Conservation (phyloP, 2,329 filamentous ascomycete species). For the Phialocephala subalpina region DNA sequence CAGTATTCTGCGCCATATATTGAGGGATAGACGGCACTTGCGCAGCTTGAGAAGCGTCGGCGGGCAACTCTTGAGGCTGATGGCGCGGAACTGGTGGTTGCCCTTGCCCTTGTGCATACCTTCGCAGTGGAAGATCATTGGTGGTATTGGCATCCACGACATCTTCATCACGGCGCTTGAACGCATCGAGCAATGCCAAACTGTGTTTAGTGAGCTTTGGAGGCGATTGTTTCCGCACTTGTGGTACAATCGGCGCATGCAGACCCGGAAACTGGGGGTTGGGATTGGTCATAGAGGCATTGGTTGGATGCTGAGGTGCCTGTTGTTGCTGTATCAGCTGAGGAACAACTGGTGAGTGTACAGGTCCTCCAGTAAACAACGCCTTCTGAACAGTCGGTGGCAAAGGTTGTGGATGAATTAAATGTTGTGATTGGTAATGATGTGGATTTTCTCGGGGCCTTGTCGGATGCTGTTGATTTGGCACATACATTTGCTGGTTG, state of each 20-base stretch:
- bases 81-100: conserved; percentile 13
- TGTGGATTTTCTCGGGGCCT: conserved; percentile 37
- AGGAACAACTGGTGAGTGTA: conserved; percentile 43
- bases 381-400: conserved; percentile 64
- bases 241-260: conserved; percentile 40
- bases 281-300: conserved; percentile 16
- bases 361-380: conserved; percentile 52
- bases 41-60: conserved; percentile 31
- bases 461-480: conserved; percentile 21
- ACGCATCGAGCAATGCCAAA: conserved; percentile 54
- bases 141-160: conserved; percentile 18
- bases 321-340: conserved; percentile 40
- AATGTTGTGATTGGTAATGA: conserved; percentile 42
- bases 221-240: conserved; percentile 32
- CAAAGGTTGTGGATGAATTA: conserved; percentile 46
- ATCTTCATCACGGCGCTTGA: conserved; percentile 45
- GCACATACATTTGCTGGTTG: conserved; percentile 21
- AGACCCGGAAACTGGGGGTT: conserved; percentile 40
- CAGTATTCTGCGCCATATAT: conserved; percentile 13
- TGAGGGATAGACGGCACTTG: conserved; percentile 16
- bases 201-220: conserved; percentile 52
- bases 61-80: conserved; percentile 41
- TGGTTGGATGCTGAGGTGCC: conserved; percentile 18
- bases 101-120: conserved; percentile 24
- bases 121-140: conserved; percentile 32